Base-by-base conservation (phyloP, 164 flowering plant genomes). In the Macadamia tetraphylla region DNA sequence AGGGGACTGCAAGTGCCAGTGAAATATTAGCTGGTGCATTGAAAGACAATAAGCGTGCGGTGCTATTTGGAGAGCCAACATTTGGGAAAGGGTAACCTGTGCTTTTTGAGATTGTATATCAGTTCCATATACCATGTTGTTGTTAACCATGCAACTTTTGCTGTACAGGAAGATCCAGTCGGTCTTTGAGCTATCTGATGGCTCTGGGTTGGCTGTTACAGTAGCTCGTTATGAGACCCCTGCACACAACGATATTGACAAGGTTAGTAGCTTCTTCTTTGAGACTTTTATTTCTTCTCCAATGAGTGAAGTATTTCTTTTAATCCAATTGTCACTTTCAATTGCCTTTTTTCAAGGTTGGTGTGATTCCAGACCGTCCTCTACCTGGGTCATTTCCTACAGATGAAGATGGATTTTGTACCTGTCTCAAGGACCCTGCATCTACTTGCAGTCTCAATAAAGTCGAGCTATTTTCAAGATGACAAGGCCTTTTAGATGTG, bases 201-300 rank as follows among this genome's bases (percentile, higher is more conserved):
- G 99, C 66, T 95, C 99, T 62, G 99, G 98, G 58, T 70, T 95
- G 82, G 98, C 87, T 40, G 93, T 95, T 65, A 95, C 99, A 8
- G 98, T 95, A 60, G 99, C 99, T 79, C 98, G 98, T 63, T 95
- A 95, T 75, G 96, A 94, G 77, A 94, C 99, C 43, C 99, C 99
- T 61, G 87, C 88, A 71, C 99, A 90, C 82, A 89, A 69, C 60
- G 97, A 94, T 70, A 94, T 95, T 58, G 88, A 95, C 81, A 95
- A 95, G 98, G 99, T 90, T 75, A 61, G 23, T 60, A 35, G 49
- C 51, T 32, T 12, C 73, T 53, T 29, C 32, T 29, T 23, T 2
- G 9, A 7, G n/a, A 14, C 1, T 55, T 31, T 11, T 46, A 40
- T 49, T 53, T 58, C 42, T 40, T 58, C 18, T 64, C 31, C 6